phyloP scores from a whole-genome alignment of 1,139 yeast species.

The Candida albicans region DNA sequence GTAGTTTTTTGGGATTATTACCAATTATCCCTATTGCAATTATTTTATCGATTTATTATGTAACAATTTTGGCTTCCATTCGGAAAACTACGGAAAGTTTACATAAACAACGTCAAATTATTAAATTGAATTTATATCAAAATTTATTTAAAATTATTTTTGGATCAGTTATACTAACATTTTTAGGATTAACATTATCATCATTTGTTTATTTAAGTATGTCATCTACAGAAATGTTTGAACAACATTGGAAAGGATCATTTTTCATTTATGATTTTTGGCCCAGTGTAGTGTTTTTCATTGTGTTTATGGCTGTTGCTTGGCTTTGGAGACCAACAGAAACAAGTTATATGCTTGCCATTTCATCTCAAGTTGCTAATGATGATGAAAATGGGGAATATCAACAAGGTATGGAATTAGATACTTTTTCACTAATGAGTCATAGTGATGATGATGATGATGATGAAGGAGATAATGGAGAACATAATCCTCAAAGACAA shows the following conservation, averaged over 20 bases:
- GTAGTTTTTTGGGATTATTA: slow-evolving; percentile 29
- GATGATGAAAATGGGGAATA: slow-evolving; percentile 37
- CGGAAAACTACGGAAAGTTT: slow-evolving; percentile 72
- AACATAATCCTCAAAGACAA: slow-evolving; percentile 6
- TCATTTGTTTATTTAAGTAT: slow-evolving; percentile 72
- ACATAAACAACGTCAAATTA: slow-evolving; percentile 84
- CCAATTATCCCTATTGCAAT: slow-evolving; percentile 70
- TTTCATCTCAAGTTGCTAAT: slow-evolving; percentile 88
- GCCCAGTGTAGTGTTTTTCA: slow-evolving; percentile 87
- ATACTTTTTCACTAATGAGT: slow-evolving; percentile 65
- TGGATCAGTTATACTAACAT: slow-evolving; percentile 54
- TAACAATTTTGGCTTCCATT: slow-evolving; percentile 71
- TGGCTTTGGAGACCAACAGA: slow-evolving; percentile 98
- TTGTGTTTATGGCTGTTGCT: slow-evolving; percentile 80
- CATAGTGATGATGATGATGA: slow-evolving; percentile 45
- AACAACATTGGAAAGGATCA: slow-evolving; percentile 88
- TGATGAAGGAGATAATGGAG: slow-evolving; percentile 12
- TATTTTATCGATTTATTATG: slow-evolving; percentile 71
- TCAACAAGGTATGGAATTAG: slow-evolving; percentile 58
- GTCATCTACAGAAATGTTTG: slow-evolving; percentile 74
- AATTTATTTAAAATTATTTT: slow-evolving; percentile 73
- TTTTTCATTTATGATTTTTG: slow-evolving; percentile 90
- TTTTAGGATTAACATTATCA: slow-evolving; percentile 65
- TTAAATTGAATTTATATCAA: slow-evolving; percentile 85
- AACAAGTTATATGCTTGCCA: slow-evolving; percentile 91